Evolutionary conservation across 1,284 basidiomycete species (phyloP).

Genomic region (Chalciporus piperatoides): DNA sequence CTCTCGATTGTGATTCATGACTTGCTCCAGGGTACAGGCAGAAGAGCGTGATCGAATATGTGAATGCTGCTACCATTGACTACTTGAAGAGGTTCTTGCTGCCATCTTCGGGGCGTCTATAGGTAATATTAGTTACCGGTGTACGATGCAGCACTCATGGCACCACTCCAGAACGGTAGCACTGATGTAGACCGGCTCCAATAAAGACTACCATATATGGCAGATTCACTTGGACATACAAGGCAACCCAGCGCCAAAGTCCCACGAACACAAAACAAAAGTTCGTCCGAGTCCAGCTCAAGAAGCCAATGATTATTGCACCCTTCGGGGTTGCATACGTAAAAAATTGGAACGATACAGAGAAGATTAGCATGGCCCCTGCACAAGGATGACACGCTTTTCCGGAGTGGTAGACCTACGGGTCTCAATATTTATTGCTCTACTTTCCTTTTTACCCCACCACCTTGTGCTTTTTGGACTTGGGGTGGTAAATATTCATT

Average conservation of each 20-base stretch:
- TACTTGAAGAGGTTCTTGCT: conserved; percentile 34
- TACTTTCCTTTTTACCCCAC: neutral
- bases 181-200: too few species aligned
- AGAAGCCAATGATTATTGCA: neutral
- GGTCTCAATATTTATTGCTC: neutral
- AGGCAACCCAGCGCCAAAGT: neutral
- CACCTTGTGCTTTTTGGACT: too few species aligned
- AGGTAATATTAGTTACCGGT: neutral
- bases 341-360: neutral
- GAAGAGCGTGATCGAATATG: conserved; percentile 40
- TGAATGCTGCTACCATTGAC: conserved; percentile 34
- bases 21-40: conserved; percentile 35
- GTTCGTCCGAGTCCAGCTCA: neutral
- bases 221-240: neutral
- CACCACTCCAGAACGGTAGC: too few species aligned
- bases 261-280: neutral
- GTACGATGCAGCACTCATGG: too few species aligned
- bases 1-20: conserved; percentile 3
- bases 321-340: neutral
- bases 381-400: neutral
- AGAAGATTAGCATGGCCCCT: neutral
- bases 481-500: too few species aligned
- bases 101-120: conserved; percentile 10
- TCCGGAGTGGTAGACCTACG: neutral
- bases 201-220: neutral